Percentiles rank a stretch among this genome's conserved stretches.
These are phyloP conservation scores for Pseudogymnoascus sp. DNA, from an alignment of 2,329 filamentous ascomycete genomes.

Conservation along the genomic window DNA sequence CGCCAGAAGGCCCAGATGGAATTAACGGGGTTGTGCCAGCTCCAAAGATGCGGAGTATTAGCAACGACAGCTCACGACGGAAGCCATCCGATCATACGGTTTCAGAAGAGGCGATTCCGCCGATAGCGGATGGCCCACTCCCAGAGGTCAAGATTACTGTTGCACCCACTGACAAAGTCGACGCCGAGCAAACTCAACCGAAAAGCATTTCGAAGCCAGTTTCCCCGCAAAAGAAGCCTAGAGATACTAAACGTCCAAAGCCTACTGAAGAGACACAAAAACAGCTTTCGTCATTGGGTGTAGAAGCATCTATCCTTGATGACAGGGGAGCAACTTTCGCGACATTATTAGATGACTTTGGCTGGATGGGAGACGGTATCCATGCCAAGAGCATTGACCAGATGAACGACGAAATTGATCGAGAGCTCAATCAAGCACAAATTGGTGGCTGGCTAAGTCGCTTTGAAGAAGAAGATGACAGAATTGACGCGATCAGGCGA, in stretches of 20 bases:
- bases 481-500: conserved; percentile 75
- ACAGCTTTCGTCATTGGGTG: conserved; percentile 47
- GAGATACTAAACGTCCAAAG: conserved; percentile 24
- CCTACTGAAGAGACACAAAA: conserved; percentile 29
- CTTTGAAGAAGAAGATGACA: conserved; percentile 77
- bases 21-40: conserved; percentile 84
- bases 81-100: conserved; percentile 24
- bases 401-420: conserved; percentile 73
- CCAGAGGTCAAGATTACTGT: conserved; percentile 54
- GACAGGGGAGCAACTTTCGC: conserved; percentile 74
- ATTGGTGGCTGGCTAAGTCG: conserved; percentile 87
- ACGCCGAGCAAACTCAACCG: conserved; percentile 18
- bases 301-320: conserved; percentile 70
- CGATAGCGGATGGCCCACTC: conserved; percentile 30
- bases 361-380: conserved; percentile 75
- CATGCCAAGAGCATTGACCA: conserved; percentile 69
- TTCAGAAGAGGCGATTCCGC: conserved; percentile 19
- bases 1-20: conserved; percentile 69
- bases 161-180: conserved; percentile 32
- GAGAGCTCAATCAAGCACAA: conserved; percentile 83
- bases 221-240: background rate
- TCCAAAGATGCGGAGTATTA: conserved; percentile 43
- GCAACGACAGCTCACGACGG: conserved; percentile 32
- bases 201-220: conserved; percentile 33
- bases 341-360: conserved; percentile 74